Percentiles rank a stretch among this genome's conserved stretches.
These are phyloP conservation scores for Fusarium dimerum DNA, from an alignment of 2,329 filamentous ascomycete species.

Conservation along the genomic window DNA sequence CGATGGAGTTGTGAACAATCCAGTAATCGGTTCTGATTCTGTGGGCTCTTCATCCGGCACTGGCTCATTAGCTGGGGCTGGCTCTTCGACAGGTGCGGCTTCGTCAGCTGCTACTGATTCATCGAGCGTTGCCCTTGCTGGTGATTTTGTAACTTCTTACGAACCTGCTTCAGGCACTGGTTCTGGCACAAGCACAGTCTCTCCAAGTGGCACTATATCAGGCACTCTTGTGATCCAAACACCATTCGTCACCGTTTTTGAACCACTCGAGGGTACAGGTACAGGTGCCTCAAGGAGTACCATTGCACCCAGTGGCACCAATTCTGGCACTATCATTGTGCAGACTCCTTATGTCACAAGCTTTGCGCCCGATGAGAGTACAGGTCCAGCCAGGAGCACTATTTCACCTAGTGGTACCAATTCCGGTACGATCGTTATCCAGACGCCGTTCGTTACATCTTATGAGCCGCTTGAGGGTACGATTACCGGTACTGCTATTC, in stretches of 20 bases:
- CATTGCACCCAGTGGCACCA: too few relatives aligned
- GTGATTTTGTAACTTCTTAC: background rate
- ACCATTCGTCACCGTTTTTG: background rate
- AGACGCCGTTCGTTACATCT: slow-evolving; percentile 1
- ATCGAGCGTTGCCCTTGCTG: background rate
- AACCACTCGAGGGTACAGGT: background rate
- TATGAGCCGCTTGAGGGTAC: background rate
- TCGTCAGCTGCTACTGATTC: background rate
- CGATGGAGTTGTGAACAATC: too few relatives aligned
- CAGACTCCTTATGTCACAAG: too few relatives aligned
- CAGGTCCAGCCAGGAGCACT: too few relatives aligned
- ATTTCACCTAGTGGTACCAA: too few relatives aligned
- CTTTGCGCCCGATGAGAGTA: too few relatives aligned
- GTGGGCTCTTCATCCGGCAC: background rate
- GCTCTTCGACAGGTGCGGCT: background rate
- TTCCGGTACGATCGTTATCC: slow-evolving; percentile 9
- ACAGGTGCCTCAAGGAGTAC: background rate
- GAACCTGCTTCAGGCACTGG: background rate
- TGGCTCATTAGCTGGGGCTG: background rate
- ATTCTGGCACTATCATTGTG: too few relatives aligned
- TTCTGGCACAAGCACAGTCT: background rate
- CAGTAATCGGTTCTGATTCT: background rate
- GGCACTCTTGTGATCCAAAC: slow-evolving; percentile 6
- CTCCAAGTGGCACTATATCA: background rate
- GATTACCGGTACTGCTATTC: background rate